Evolutionary conservation across 2,329 filamentous ascomycete genomes (phyloP).

Genomic region (Polytolypa hystricis): DNA sequence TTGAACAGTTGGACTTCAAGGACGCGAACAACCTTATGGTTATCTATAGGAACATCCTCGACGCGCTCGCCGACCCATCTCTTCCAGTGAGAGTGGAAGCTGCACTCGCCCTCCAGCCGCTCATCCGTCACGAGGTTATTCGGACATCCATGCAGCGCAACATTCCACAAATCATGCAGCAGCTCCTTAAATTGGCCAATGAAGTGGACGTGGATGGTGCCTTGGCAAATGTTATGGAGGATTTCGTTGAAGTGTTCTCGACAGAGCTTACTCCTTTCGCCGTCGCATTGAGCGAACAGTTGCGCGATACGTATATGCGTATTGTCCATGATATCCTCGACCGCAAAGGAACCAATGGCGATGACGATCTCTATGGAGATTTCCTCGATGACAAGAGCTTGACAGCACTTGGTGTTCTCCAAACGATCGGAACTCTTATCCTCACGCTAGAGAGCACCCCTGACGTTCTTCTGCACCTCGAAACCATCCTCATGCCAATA

Average conservation of each 20-base stretch:
- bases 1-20: conserved; percentile 93
- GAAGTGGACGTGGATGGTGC: conserved; percentile 98
- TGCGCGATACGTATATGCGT: conserved; percentile 88
- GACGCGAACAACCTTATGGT: conserved; percentile 89
- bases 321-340: conserved; percentile 88
- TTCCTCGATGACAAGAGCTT: conserved; percentile 98
- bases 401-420: conserved; percentile 85
- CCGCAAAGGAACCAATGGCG: conserved; percentile 63
- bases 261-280: conserved; percentile 92
- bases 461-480: conserved; percentile 85
- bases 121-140: conserved; percentile 92
- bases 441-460: conserved; percentile 94
- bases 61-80: conserved; percentile 91
- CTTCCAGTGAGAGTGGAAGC: conserved; percentile 91
- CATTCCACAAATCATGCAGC: conserved; percentile 98
- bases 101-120: conserved; percentile 81
- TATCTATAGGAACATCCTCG: conserved; percentile 92
- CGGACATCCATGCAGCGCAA: conserved; percentile 92
- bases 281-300: conserved; percentile 87
- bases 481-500: conserved; percentile 93
- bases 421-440: conserved; percentile 95
- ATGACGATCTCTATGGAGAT: conserved; percentile 71
- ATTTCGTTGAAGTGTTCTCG: conserved; percentile 98
- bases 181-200: conserved; percentile 90
- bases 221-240: conserved; percentile 97